These are phyloP conservation scores for Stephania cephalantha DNA, from an alignment of 164 flowering plant species.

Conservation along the genomic window DNA sequence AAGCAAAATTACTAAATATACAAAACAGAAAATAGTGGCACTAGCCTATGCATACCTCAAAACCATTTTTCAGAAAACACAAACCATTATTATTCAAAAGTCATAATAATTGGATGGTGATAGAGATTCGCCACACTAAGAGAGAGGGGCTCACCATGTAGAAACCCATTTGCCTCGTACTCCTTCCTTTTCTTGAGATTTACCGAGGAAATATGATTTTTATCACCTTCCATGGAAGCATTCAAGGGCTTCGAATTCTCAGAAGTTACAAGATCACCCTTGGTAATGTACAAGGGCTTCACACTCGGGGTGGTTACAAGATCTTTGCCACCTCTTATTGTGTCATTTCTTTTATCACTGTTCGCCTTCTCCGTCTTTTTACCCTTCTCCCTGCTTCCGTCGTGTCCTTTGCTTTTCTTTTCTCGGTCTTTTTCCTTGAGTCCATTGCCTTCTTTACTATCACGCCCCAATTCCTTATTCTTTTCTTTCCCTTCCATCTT, in stretches of 20 bases:
- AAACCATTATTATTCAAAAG: not conserved
- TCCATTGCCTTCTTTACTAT: slow-evolving; percentile 2
- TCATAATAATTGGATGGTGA: not conserved
- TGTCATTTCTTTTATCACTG: slow-evolving; percentile 29
- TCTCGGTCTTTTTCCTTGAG: slow-evolving; percentile 4
- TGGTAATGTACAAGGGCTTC: slow-evolving; percentile 18
- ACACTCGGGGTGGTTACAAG: slow-evolving; percentile 10
- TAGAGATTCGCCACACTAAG: not conserved
- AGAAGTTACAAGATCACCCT: slow-evolving; percentile 16
- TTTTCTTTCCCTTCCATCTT: slow-evolving; percentile 6
- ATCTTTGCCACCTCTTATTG: slow-evolving; percentile 25
- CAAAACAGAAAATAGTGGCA: not conserved
- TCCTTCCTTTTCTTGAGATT: slow-evolving; percentile 51
- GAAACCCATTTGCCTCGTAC: slow-evolving; percentile 44
- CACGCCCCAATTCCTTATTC: slow-evolving; percentile 3
- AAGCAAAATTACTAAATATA: not conserved
- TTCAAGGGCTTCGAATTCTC: slow-evolving; percentile 14
- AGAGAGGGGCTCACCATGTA: slow-evolving; percentile 51
- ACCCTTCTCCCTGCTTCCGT: slow-evolving; percentile 26
- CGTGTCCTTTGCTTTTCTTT: slow-evolving; percentile 5
- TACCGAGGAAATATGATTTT: slow-evolving; percentile 23
- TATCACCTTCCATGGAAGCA: slow-evolving; percentile 24
- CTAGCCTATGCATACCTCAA: not conserved
- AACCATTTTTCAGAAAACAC: not conserved
- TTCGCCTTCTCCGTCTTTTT: slow-evolving; percentile 36